Conservation (phyloP, 2,329 filamentous ascomycete genomes). For the Diaporthe ilicicola region DNA sequence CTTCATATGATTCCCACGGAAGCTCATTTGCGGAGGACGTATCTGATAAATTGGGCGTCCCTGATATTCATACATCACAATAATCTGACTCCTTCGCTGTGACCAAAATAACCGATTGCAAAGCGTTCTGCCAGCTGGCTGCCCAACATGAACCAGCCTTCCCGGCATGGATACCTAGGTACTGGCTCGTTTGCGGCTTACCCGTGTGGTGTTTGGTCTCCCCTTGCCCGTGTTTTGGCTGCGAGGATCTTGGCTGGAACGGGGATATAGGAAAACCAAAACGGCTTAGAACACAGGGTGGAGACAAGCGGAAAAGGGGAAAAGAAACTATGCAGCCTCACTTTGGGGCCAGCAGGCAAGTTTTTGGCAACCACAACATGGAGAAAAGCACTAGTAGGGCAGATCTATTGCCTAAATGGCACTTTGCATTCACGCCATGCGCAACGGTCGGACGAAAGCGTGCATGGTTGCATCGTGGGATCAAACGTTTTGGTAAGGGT, state of each 20-base stretch:
- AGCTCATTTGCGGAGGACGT: background rate
- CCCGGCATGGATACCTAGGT: background rate
- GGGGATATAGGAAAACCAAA: background rate
- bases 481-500: background rate
- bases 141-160: conserved; percentile 8
- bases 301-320: background rate
- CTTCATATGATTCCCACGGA: background rate
- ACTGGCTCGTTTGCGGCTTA: background rate
- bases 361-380: background rate
- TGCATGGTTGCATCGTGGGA: no score
- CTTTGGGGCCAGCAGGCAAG: background rate
- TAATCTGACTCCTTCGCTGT: background rate
- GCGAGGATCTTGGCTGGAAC: conserved; percentile 19
- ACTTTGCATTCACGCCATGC: background rate
- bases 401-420: no score
- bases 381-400: no score
- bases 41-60: background rate
- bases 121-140: background rate
- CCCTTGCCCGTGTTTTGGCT: conserved; percentile 1
- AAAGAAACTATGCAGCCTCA: background rate
- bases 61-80: background rate
- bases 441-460: no score
- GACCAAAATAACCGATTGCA: background rate
- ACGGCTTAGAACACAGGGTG: background rate
- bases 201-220: background rate